Evolutionary conservation across 306 rosid genomes (phyloP).

Genomic region (Cicer pinnatifidum): DNA sequence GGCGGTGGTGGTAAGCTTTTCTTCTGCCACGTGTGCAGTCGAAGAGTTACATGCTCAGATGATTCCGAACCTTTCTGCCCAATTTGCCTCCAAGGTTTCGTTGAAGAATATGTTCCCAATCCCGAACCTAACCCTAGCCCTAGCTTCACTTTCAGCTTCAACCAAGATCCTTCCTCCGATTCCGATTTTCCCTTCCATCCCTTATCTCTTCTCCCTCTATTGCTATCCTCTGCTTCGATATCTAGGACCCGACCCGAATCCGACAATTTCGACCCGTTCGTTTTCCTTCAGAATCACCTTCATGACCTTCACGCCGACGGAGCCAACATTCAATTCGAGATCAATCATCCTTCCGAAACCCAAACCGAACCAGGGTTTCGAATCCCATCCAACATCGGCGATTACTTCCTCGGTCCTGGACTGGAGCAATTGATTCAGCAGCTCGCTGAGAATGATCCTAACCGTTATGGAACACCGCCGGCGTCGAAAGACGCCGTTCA

Average conservation of each 20-base stretch:
- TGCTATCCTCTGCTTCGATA: slow-evolving; percentile 51
- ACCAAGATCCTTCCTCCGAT: slow-evolving; percentile 28
- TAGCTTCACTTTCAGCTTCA: neutral
- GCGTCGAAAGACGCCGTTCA: slow-evolving; percentile 73
- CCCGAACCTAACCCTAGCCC: slow-evolving; percentile 45
- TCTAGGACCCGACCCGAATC: slow-evolving; percentile 54
- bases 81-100: slow-evolving; percentile 67
- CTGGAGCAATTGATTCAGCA: slow-evolving; percentile 96
- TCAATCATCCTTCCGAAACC: slow-evolving; percentile 57
- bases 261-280: slow-evolving; percentile 69
- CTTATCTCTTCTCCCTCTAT: slow-evolving; percentile 51
- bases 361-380: slow-evolving; percentile 68
- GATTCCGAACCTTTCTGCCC: slow-evolving; percentile 80
- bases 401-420: slow-evolving; percentile 92
- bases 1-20: slow-evolving; percentile 48
- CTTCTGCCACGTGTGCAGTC: slow-evolving; percentile 74
- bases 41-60: slow-evolving; percentile 57
- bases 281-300: slow-evolving; percentile 78
- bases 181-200: slow-evolving; percentile 26
- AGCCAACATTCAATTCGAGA: slow-evolving; percentile 79
- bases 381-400: slow-evolving; percentile 67
- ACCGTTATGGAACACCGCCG: slow-evolving; percentile 88
- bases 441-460: slow-evolving; percentile 95
- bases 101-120: slow-evolving; percentile 60
- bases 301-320: slow-evolving; percentile 66